Evolutionary conservation across 2,329 filamentous ascomycete species (phyloP), one percentile per base, ranked within the genome.

Genomic region (Stagonosporopsis chrysanthemi): DNA sequence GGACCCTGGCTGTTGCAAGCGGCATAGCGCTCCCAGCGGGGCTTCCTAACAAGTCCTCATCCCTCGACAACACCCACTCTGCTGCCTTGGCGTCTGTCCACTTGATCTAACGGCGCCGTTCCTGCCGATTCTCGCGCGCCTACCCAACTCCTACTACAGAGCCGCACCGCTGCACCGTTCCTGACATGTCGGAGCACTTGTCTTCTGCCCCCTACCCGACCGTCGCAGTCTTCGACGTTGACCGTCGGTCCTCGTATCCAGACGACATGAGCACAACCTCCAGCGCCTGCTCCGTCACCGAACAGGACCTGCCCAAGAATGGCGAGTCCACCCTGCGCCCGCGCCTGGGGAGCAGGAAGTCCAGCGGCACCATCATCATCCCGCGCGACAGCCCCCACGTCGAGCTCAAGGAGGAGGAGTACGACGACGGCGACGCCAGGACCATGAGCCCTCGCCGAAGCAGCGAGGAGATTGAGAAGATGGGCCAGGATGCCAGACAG

Each of bases 401-500:
- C 59, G 89, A 91, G 64, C 86, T 90, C 33, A 80, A 88, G 60
- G 88, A 91, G 62, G 85, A 90, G 61, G 84, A 91, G 62, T 90
- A 92, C 67, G 91, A 92, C 24, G 90, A 92, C 23, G 90, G 92
- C 74, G 93, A 97, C 75, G 93, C 95, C 60, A 83, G 94, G 70
- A 90, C 92, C 60, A 98, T 99, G 94, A 97, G 93, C 75, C 94
- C 94, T 2, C 84, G 94, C 66, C 83, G 94, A 69, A 97, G 92
- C 63, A 96, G 89, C 69, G 92, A 95, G 71, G 94, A 98, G 73
- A 86, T 97, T 51, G 91, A 97, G 77, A 89, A 88, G 72, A 85
- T 98, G 75, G 90, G 92, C 67, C 88, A 90, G 69, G 91, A 94
- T 71, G 92, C 93, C 35, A 83, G 93, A 57, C 79, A 84, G 65